Conservation (phyloP, 345 rosid genomes). For the Syzygium grande region DNA sequence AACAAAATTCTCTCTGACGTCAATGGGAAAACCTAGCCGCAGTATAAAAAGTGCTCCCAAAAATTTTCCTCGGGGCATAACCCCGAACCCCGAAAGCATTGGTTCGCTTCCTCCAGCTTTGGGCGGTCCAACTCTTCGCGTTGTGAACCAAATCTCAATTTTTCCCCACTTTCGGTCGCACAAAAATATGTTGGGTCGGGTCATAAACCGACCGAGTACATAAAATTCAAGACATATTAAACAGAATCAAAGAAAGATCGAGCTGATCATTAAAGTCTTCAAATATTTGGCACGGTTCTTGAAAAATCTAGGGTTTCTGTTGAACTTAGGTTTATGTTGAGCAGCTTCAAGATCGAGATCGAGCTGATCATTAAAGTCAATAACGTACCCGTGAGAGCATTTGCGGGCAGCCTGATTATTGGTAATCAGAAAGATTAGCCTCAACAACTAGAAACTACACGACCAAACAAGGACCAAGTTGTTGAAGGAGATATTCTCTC, state of each 20-base stretch:
- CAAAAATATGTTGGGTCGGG: too few species aligned
- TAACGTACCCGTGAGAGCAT: background rate
- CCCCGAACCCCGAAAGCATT: too few species aligned
- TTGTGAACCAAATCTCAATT: too few species aligned
- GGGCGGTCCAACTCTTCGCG: too few species aligned
- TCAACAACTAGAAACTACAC: slow-evolving; percentile 1
- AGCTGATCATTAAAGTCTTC: background rate
- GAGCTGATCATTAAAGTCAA: background rate
- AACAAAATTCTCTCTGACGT: too few species aligned
- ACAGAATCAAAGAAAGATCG: background rate
- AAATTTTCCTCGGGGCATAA: too few species aligned
- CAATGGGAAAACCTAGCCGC: too few species aligned
- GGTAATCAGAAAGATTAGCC: background rate
- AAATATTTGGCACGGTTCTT: background rate
- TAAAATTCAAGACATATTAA: too few species aligned
- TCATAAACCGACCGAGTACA: too few species aligned
- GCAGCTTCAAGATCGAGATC: background rate
- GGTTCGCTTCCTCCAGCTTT: too few species aligned
- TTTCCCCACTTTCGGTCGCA: too few species aligned
- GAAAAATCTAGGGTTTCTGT: background rate
- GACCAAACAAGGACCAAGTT: background rate
- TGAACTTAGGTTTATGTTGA: background rate
- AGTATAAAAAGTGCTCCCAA: too few species aligned
- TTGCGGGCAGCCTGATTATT: background rate
- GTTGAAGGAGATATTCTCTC: background rate